Evolutionary conservation across 2,329 filamentous ascomycete genomes (phyloP).

Genomic region (Emmonsiellopsis sp.): DNA sequence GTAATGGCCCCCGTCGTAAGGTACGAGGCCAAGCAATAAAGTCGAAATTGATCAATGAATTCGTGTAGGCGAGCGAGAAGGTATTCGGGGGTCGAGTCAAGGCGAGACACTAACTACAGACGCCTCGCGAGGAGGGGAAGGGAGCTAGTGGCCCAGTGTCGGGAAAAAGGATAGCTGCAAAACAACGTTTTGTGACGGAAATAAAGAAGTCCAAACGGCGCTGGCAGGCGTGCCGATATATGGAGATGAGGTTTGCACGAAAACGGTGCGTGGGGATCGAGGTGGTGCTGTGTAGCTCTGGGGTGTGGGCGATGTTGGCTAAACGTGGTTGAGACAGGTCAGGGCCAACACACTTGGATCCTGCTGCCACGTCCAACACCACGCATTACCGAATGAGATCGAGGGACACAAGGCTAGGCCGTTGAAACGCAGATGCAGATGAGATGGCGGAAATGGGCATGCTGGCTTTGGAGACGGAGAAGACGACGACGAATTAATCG

Average conservation of each 20-base stretch:
- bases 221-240: background rate
- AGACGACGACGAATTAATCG: background rate
- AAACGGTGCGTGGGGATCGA: background rate
- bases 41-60: background rate
- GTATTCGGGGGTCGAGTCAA: background rate
- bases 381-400: conserved; percentile 2
- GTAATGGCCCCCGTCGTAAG: background rate
- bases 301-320: background rate
- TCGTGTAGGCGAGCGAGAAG: background rate
- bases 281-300: background rate
- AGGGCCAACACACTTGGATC: conserved; percentile 8
- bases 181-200: background rate
- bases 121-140: background rate
- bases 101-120: background rate
- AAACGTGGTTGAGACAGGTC: conserved; percentile 5
- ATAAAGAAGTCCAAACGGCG: background rate
- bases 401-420: conserved; percentile 1
- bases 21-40: background rate
- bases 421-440: background rate
- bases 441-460: background rate
- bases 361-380: conserved; percentile 4
- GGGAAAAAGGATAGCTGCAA: background rate
- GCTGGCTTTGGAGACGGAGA: background rate
- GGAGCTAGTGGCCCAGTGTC: background rate
- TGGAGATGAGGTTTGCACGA: background rate